Evolutionary conservation across 2,329 filamentous ascomycete genomes (phyloP), one percentile per base, ranked within the genome.

Genomic region (Cadophora sp.): DNA sequence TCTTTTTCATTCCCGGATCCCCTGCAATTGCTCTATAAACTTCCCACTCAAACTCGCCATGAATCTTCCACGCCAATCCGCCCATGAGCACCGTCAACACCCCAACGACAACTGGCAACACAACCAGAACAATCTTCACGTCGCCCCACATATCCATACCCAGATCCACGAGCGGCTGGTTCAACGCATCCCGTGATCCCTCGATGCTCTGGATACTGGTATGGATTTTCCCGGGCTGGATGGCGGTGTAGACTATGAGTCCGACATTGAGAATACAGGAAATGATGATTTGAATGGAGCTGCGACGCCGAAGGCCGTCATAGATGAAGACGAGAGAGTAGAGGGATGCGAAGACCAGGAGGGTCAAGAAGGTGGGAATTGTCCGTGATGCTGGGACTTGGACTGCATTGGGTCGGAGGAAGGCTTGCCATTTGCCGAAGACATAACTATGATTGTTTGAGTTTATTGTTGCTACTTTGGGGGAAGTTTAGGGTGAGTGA

Each of bases 71-170:
- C 43, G 59, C 41, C 59, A 61, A 30, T 3, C 14, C 41, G 7
- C 18, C 22, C 43, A 50, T 61, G 1, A 61, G 3, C 27, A 36
- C 8, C 14, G 59, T 61, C 20, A 61, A 20, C 1, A 36, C 59
- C 16, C 58, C 59, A 13, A 61, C 45, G 2, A 61, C 13, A 39
- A 27, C 45, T 7, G 43, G 59, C 14, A 61, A 18, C 18, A 50
- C 27, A 18, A 61, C 48, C 24, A 61, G 24, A 7, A 61, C 24
- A 30, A 20, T n/a, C 16, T 50, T 48, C 16, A 50, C 59, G 39
- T 61, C 43, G 33, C 36, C 59, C 59, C 59, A 61, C 59, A 61
- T 50, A 16, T 61, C 43, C 59, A 61, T 50, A 45, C 45, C 24
- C 16, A 61, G 33, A 50, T 50, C 22, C 1, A 61, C 59, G 27